Percentiles rank a stretch among this genome's conserved stretches.
Conservation (phyloP, 179 eudicot genomes). For the Nepenthes alata region DNA sequence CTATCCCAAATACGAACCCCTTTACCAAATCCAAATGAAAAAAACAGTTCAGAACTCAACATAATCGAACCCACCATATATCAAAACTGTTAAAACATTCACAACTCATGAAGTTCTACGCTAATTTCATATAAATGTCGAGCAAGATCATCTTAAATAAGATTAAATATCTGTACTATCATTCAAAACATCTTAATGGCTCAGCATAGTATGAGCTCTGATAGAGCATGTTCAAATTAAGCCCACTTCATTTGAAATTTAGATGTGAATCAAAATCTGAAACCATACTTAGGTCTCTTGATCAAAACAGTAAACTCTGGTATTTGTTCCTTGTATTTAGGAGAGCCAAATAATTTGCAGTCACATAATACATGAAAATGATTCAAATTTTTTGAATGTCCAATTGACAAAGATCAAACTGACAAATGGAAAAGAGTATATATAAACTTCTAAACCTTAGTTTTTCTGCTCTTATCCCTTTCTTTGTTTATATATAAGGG, state of each 20-base stretch:
- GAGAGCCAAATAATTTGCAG: too few relatives aligned
- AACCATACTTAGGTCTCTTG: not conserved
- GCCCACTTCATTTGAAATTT: too few relatives aligned
- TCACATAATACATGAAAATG: not conserved
- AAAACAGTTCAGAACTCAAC: constrained; percentile 3
- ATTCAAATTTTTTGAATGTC: not conserved
- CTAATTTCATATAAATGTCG: too few relatives aligned
- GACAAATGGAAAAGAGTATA: not conserved
- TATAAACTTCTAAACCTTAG: not conserved
- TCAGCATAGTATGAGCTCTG: too few relatives aligned
- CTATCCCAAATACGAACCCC: constrained; percentile 47
- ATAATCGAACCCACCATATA: not conserved
- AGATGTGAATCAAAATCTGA: not conserved
- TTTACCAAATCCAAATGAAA: constrained; percentile 22
- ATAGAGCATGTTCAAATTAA: too few relatives aligned
- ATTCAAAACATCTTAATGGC: too few relatives aligned
- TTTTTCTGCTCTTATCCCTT: too few relatives aligned
- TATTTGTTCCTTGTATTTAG: too few relatives aligned
- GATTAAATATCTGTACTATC: too few relatives aligned
- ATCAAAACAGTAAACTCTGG: not conserved
- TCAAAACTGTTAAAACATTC: too few relatives aligned
- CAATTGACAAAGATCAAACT: not conserved
- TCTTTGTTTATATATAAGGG: not conserved
- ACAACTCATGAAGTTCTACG: too few relatives aligned
- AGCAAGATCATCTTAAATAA: too few relatives aligned